Conservation (phyloP, 2,329 filamentous ascomycete species). For the Mollisia scopiformis region DNA sequence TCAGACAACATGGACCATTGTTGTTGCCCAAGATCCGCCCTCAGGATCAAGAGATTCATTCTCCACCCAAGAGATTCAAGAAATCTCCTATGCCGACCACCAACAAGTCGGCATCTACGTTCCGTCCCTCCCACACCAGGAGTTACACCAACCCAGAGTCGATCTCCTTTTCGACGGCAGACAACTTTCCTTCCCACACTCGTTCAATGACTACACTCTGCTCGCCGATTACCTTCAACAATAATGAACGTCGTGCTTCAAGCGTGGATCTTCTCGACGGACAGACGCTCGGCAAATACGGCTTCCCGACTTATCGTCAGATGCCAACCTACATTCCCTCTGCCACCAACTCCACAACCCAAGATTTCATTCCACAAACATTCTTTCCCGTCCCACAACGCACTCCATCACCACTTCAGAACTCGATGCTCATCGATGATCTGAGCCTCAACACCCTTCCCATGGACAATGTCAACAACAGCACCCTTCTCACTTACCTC, state of each 20-base stretch:
- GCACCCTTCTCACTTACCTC: slow-evolving; percentile 78
- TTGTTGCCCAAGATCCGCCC: slow-evolving; percentile 84
- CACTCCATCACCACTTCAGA: slow-evolving; percentile 47
- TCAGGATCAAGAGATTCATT: slow-evolving; percentile 78
- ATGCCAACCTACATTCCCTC: slow-evolving; percentile 58
- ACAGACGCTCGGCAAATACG: slow-evolving; percentile 67
- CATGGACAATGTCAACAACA: slow-evolving; percentile 48
- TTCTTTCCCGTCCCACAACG: slow-evolving; percentile 39
- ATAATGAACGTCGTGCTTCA: slow-evolving; percentile 62
- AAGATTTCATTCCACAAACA: slow-evolving; percentile 48
- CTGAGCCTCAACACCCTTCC: slow-evolving; percentile 36
- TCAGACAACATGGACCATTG: slow-evolving; percentile 77
- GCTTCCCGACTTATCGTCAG: slow-evolving; percentile 83
- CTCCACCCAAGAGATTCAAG: slow-evolving; percentile 61
- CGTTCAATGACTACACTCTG: slow-evolving; percentile 36
- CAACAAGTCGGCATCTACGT: slow-evolving; percentile 33
- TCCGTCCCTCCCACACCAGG: slow-evolving; percentile 53
- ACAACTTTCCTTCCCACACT: slow-evolving; percentile 32
- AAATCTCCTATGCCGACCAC: slow-evolving; percentile 39
- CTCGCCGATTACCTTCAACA: slow-evolving; percentile 37
- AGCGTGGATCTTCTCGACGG: slow-evolving; percentile 71
- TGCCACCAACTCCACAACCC: slow-evolving; percentile 38
- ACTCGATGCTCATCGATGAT: slow-evolving; percentile 35
- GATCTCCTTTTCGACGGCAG: slow-evolving; percentile 40
- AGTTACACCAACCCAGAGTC: slow-evolving; percentile 66